Conservation (phyloP, 2,329 filamentous ascomycete genomes). For the Neonectria ditissima region DNA sequence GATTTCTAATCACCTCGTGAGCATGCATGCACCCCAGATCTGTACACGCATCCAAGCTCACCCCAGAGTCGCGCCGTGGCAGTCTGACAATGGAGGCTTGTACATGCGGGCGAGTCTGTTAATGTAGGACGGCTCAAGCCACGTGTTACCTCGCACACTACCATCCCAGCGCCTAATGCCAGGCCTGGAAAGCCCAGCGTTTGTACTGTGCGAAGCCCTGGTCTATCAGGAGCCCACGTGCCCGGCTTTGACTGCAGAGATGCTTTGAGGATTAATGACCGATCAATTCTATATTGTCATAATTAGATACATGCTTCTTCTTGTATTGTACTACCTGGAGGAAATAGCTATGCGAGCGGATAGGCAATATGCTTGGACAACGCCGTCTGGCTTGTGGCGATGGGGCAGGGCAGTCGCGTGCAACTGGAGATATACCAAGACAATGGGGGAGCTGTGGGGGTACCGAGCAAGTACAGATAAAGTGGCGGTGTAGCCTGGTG, state of each 20-base stretch:
- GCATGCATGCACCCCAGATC: neutral
- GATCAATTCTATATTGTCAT: neutral
- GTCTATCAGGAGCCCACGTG: neutral
- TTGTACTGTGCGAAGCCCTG: neutral
- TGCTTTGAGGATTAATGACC: too few species aligned
- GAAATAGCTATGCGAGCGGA: too few species aligned
- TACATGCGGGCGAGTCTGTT: neutral
- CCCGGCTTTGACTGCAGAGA: neutral
- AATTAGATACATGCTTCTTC: too few species aligned
- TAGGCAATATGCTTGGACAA: neutral
- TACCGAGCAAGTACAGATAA: neutral
- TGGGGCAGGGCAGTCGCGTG: neutral
- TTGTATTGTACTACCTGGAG: too few species aligned
- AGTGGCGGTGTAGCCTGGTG: neutral
- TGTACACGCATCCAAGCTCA: neutral
- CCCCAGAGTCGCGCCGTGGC: neutral
- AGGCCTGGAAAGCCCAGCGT: neutral
- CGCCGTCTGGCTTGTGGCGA: neutral
- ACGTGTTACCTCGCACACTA: neutral
- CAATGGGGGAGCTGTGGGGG: conserved; percentile 5
- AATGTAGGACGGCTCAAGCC: neutral
- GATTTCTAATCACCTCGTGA: neutral
- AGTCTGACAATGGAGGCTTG: neutral
- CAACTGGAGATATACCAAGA: conserved; percentile 16
- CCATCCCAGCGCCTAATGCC: neutral